phyloP scores from a whole-genome alignment of 257 asterid species.

The Solanum raphanifolium region DNA sequence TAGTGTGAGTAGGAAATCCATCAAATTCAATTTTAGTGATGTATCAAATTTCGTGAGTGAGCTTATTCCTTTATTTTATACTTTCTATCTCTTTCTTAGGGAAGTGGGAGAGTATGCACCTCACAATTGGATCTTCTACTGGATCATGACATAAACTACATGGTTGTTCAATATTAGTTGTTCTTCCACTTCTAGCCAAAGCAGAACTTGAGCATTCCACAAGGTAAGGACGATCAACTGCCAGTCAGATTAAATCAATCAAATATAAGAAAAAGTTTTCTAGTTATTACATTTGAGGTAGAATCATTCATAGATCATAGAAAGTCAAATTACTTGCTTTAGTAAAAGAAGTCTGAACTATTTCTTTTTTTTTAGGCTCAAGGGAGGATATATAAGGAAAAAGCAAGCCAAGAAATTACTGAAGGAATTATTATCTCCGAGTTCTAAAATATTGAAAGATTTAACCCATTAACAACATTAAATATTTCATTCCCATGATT shows the following conservation, averaged over 20 bases:
- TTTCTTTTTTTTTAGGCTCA: no score
- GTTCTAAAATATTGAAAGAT: not conserved
- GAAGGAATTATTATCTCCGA: not conserved
- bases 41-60: not conserved
- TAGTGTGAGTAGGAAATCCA: not conserved
- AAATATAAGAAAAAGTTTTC: no score
- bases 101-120: conserved; percentile 6
- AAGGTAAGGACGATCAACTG: no score
- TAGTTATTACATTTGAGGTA: no score
- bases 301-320: no score
- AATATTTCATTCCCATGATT: not conserved
- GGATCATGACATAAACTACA: conserved; percentile 57
- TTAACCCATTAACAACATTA: not conserved
- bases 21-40: not conserved
- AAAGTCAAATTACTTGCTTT: no score
- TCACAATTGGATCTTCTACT: conserved; percentile 68
- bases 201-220: no score
- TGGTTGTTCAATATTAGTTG: conserved; percentile 14
- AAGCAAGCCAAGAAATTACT: no score
- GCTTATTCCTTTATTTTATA: no score
- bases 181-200: no score
- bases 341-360: no score
- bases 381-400: not conserved
- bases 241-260: no score
- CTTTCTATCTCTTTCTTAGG: not conserved